Conservation (phyloP, 148 eudicot species). For the Polygonum maritimum region DNA sequence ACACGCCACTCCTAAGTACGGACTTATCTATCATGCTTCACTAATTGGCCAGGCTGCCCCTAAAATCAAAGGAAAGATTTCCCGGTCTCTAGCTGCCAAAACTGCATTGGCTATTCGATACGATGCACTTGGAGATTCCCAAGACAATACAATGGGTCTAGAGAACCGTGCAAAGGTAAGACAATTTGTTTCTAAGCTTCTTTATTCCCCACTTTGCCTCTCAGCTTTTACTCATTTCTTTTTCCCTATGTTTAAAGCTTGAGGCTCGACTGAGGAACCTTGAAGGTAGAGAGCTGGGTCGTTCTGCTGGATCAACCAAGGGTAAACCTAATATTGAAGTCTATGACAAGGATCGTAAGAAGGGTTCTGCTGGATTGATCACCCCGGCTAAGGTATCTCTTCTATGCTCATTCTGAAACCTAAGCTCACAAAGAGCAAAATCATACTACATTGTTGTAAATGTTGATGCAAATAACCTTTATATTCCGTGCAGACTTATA, state of each 20-base stretch:
- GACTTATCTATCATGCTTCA: constrained; percentile 92
- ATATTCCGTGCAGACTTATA: constrained; percentile 49
- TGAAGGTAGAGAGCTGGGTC: constrained; percentile 80
- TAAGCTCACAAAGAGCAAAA: neutral
- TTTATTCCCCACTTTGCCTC: neutral
- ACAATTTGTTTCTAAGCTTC: neutral
- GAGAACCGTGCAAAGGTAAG: constrained; percentile 69
- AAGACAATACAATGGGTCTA: constrained; percentile 85
- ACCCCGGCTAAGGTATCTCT: constrained; percentile 72
- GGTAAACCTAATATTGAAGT: constrained; percentile 89
- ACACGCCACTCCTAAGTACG: constrained; percentile 95
- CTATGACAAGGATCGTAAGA: constrained; percentile 81
- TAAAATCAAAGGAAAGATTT: constrained; percentile 83
- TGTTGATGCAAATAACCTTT: neutral
- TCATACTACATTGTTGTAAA: neutral
- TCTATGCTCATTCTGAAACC: neutral
- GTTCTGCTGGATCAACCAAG: constrained; percentile 87
- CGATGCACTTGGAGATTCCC: constrained; percentile 85
- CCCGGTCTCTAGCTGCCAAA: constrained; percentile 92
- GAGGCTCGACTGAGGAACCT: constrained; percentile 78
- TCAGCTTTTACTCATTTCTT: constrained; percentile 5
- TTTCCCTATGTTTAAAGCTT: constrained; percentile 33
- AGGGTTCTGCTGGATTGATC: constrained; percentile 74
- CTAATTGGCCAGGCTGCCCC: constrained; percentile 96
- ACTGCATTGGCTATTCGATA: constrained; percentile 77